Evolutionary conservation across 2,329 filamentous ascomycete genomes (phyloP).

Genomic region (Chaetomium sp.): DNA sequence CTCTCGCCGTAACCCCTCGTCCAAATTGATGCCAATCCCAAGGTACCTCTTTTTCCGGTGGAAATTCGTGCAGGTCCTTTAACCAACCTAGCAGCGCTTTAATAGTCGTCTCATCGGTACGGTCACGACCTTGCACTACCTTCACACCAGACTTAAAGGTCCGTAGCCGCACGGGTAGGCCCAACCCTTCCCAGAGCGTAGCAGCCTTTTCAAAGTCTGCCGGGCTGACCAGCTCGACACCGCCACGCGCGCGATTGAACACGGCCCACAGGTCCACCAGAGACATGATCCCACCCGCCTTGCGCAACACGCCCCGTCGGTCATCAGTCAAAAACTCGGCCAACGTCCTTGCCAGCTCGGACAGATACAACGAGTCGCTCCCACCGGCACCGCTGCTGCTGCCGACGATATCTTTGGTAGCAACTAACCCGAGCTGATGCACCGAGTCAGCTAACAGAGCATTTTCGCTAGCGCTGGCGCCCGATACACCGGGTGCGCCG

Average conservation of each 20-base stretch:
- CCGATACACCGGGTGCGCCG: constrained; percentile 25
- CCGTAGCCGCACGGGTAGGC: constrained; percentile 76
- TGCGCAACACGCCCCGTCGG: constrained; percentile 65
- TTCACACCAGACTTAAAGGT: constrained; percentile 91
- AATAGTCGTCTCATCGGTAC: constrained; percentile 87
- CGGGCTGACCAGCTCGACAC: constrained; percentile 89
- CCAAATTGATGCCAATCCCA: constrained; percentile 79
- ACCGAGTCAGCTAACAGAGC: constrained; percentile 74
- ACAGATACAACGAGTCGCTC: constrained; percentile 78
- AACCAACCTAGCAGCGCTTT: constrained; percentile 71
- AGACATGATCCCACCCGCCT: constrained; percentile 80
- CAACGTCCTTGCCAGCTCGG: constrained; percentile 74
- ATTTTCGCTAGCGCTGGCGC: constrained; percentile 51
- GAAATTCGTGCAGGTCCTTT: constrained; percentile 60
- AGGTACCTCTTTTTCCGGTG: constrained; percentile 55
- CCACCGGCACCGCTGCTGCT: constrained; percentile 69
- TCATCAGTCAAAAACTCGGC: constrained; percentile 89
- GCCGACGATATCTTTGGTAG: constrained; percentile 88
- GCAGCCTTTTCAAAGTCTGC: constrained; percentile 88
- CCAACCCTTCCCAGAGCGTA: constrained; percentile 78
- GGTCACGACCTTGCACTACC: constrained; percentile 81
- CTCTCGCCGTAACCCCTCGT: constrained; percentile 80
- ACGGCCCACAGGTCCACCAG: constrained; percentile 89
- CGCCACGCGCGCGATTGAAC: constrained; percentile 88
- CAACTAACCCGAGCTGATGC: constrained; percentile 79